Percentiles rank a stretch among this genome's conserved stretches.
Evolutionary conservation across 2,329 filamentous ascomycete species (phyloP).

Genomic region (Clonostachys rosea): DNA sequence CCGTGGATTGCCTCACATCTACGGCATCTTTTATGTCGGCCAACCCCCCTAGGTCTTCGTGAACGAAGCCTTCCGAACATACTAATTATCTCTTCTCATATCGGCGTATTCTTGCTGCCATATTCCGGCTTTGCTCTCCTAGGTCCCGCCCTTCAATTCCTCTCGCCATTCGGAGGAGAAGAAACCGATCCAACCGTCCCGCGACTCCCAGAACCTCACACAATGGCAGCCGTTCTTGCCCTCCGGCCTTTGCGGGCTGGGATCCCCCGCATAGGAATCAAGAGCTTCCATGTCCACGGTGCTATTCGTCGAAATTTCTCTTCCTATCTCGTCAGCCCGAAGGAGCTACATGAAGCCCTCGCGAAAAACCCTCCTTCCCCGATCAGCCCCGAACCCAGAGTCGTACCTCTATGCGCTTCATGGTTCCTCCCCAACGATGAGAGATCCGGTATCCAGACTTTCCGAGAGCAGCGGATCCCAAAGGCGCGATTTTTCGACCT

Average conservation of each 20-base stretch:
- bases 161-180: no score
- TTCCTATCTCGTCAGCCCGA: slow-evolving; percentile 82
- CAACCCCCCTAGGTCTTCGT: no score
- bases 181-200: background rate
- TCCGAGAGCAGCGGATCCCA: slow-evolving; percentile 79
- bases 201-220: background rate
- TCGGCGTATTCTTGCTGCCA: no score
- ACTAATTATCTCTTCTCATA: no score
- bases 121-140: no score
- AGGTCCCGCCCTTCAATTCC: no score
- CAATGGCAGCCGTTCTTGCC: slow-evolving; percentile 38
- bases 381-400: slow-evolving; percentile 75
- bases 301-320: slow-evolving; percentile 46
- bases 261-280: slow-evolving; percentile 24
- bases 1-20: no score
- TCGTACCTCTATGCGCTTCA: slow-evolving; percentile 84
- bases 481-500: slow-evolving; percentile 94
- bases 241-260: slow-evolving; percentile 34
- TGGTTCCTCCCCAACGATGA: slow-evolving; percentile 97
- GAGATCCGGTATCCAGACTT: slow-evolving; percentile 75
- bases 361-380: slow-evolving; percentile 75
- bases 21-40: no score
- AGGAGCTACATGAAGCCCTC: slow-evolving; percentile 76
- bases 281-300: slow-evolving; percentile 16
- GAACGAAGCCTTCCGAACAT: no score